Evolutionary conservation across 768 basidiomycete genomes (phyloP), one percentile per base, ranked within the genome.

Genomic region (Psilocybe cyanescens): DNA sequence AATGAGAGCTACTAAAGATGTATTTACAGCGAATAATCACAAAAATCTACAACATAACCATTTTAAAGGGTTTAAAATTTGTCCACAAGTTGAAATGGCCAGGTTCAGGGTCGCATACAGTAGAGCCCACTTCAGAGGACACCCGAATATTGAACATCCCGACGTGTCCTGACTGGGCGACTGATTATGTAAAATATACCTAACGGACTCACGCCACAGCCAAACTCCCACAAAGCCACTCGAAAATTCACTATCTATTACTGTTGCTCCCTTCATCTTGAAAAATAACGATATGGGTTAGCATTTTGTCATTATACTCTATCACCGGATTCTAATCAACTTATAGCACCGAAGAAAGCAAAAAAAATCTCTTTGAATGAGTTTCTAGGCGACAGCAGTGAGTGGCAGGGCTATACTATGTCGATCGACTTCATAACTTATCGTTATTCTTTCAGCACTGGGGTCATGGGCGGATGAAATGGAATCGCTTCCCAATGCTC

Each of bases 401-500:
- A 73, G 94, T 79, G 4, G 31, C 55, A 61, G 39, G 17, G 65
- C 14, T 54, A 59, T 58, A 17, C 53, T 41, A 19, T 57, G 44
- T 68, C 68, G 70, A 50, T 49, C 62, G 62, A 65, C 45, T 54
- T 58, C 39, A 14, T 48, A 39, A 19, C 53, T 58, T 54, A 65
- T 50, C 63, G 56, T 68, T 58, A 64, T 64, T 70, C 52, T 66
- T 63, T 53, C 58, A 95, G 94, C 88, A 56, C 78, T 92, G 55
- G 97, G 95, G 70, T 96, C 94, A 72, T 99, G 97, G 97, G 97
- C 97, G 6, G 97, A 99, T 74, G 97, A 99, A 77, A 95, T 98
- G 94, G 96, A 97, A 66, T 69, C 83, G 31, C 84, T 99, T 63
- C 97, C 97, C 29, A 91, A 87, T 68, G 96, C 94, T 71, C 97